phyloP scores from a whole-genome alignment of 768 basidiomycete genomes.

The Pulveroboletus sp. region DNA sequence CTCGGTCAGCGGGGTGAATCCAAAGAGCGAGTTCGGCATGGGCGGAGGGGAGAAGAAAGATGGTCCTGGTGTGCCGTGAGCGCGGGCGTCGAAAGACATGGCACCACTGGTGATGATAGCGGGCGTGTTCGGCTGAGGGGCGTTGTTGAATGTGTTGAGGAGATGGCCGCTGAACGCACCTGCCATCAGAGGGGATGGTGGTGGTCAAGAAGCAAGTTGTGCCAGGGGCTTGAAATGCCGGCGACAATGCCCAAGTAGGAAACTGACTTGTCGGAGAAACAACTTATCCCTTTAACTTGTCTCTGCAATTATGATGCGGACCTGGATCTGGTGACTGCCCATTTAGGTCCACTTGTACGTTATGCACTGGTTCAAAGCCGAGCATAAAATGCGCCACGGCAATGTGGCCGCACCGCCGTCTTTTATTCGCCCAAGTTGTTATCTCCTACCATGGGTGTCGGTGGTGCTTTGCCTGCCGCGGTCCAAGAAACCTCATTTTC shows the following conservation, averaged over 20 bases:
- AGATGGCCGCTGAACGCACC: conserved; percentile 60
- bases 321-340: too few relatives aligned
- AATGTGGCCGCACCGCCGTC: too few relatives aligned
- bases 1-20: conserved; percentile 40
- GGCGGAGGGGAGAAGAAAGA: conserved; percentile 2
- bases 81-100: conserved; percentile 58
- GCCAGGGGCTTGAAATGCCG: background rate
- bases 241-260: too few relatives aligned
- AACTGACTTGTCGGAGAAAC: too few relatives aligned
- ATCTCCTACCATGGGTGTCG: conserved; percentile 47
- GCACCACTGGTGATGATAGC: conserved; percentile 48
- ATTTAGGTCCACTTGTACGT: too few relatives aligned
- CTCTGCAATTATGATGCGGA: too few relatives aligned
- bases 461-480: conserved; percentile 37
- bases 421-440: too few relatives aligned
- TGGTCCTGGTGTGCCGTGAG: conserved; percentile 42
- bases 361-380: too few relatives aligned
- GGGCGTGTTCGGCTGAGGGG: conserved; percentile 20
- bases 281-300: too few relatives aligned
- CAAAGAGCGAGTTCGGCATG: background rate
- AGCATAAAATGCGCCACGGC: too few relatives aligned
- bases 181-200: conserved; percentile 43
- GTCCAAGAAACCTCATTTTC: conserved; percentile 37
- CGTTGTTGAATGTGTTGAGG: conserved; percentile 40
- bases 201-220: conserved; percentile 10